Conservation (phyloP, 2,329 filamentous ascomycete genomes). For the Calonectria pseudoturangicola region DNA sequence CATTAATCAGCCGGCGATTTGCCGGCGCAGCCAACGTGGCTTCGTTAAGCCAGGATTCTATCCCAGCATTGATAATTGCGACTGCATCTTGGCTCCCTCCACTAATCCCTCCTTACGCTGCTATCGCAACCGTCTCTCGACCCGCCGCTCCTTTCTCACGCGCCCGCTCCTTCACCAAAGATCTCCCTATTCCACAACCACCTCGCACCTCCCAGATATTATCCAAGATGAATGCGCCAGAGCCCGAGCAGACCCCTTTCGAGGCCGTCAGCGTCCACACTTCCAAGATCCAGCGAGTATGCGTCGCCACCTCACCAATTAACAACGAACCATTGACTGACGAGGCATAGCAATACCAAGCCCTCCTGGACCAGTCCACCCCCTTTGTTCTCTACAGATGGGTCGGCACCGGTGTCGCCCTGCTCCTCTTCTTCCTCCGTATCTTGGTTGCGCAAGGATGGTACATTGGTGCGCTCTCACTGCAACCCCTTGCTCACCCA, state of each 20-base stretch:
- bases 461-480: slow-evolving; percentile 87
- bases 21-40: slow-evolving; percentile 43
- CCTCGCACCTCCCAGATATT: slow-evolving; percentile 37
- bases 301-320: slow-evolving; percentile 52
- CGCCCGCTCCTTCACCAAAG: background rate
- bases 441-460: slow-evolving; percentile 96
- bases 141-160: slow-evolving; percentile 28
- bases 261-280: slow-evolving; percentile 92
- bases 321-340: slow-evolving; percentile 42
- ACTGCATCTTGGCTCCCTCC: slow-evolving; percentile 35
- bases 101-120: slow-evolving; percentile 32
- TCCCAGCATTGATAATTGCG: slow-evolving; percentile 32
- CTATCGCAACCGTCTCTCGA: slow-evolving; percentile 34
- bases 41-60: slow-evolving; percentile 35
- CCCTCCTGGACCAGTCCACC: slow-evolving; percentile 93
- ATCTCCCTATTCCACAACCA: slow-evolving; percentile 19
- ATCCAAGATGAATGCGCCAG: slow-evolving; percentile 84
- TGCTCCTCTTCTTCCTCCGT: slow-evolving; percentile 89
- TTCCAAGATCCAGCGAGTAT: slow-evolving; percentile 81
- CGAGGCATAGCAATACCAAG: slow-evolving; percentile 86
- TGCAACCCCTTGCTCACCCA: background rate
- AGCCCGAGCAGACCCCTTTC: slow-evolving; percentile 94
- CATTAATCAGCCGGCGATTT: slow-evolving; percentile 37
- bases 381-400: slow-evolving; percentile 94
- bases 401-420: slow-evolving; percentile 84